Percentiles rank a stretch among this genome's conserved stretches.
These are phyloP conservation scores for Fibroporia radiculosa DNA, from an alignment of 768 basidiomycete species.

Conservation along the genomic window DNA sequence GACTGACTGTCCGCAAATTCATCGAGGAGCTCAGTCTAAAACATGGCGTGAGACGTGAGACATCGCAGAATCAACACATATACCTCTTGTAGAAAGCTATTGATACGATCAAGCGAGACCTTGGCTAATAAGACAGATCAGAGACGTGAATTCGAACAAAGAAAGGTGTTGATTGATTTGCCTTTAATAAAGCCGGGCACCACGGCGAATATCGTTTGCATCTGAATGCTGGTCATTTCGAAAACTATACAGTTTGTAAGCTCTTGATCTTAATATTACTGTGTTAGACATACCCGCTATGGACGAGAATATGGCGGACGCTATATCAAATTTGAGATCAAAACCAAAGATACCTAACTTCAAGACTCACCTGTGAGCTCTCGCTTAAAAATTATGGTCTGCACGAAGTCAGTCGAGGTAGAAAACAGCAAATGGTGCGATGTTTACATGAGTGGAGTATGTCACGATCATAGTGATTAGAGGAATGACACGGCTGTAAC, in stretches of 20 bases:
- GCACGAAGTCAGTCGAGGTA: background rate
- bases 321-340: constrained; percentile 8
- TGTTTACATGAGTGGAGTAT: constrained; percentile 49
- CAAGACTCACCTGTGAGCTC: constrained; percentile 24
- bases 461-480: constrained; percentile 61
- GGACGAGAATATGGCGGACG: constrained; percentile 32
- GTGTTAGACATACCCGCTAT: constrained; percentile 20
- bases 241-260: constrained; percentile 36
- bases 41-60: background rate
- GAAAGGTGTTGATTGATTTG: no score
- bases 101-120: constrained; percentile 33
- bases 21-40: constrained; percentile 16
- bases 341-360: background rate
- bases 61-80: background rate
- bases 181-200: constrained; percentile 25
- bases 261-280: no score
- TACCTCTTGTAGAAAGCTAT: constrained; percentile 31
- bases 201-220: constrained; percentile 26
- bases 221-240: constrained; percentile 47
- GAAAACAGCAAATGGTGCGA: background rate
- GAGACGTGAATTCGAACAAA: background rate
- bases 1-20: constrained; percentile 7
- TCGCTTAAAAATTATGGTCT: constrained; percentile 33
- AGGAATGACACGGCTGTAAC: constrained; percentile 37
- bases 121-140: constrained; percentile 15